Conservation (phyloP, 208 protist genomes). For the Leishmania aethiopica region DNA sequence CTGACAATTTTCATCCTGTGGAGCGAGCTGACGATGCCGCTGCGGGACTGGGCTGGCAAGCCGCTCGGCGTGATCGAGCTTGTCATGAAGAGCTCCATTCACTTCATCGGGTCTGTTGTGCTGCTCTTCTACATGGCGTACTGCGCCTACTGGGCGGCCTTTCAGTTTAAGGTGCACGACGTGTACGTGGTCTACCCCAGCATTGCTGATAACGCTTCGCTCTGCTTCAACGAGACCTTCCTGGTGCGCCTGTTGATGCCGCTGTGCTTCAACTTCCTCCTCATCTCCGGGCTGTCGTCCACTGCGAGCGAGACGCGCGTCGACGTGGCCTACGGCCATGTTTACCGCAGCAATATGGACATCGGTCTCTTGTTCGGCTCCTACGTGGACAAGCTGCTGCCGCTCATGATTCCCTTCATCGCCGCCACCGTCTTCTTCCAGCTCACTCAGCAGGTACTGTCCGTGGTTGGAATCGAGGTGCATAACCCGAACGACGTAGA, state of each 20-base stretch:
- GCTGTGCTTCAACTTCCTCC: constrained; percentile 91
- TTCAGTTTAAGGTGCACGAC: constrained; percentile 92
- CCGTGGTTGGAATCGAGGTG: constrained; percentile 76
- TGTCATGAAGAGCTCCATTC: constrained; percentile 67
- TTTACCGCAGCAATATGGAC: constrained; percentile 91
- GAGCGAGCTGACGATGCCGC: constrained; percentile 85
- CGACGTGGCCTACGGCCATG: constrained; percentile 88
- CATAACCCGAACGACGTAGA: constrained; percentile 79
- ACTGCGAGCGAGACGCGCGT: constrained; percentile 32
- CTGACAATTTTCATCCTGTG: constrained; percentile 85
- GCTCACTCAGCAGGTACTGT: constrained; percentile 63
- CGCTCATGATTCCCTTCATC: constrained; percentile 89
- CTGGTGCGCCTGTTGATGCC: constrained; percentile 91
- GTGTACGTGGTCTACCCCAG: constrained; percentile 88
- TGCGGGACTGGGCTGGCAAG: constrained; percentile 48
- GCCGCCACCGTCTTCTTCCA: constrained; percentile 71
- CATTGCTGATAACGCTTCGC: constrained; percentile 86
- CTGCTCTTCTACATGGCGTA: constrained; percentile 93
- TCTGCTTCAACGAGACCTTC: constrained; percentile 92
- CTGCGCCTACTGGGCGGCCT: constrained; percentile 90
- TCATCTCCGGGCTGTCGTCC: constrained; percentile 73
- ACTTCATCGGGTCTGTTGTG: constrained; percentile 81
- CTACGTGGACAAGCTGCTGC: constrained; percentile 84
- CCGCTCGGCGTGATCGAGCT: constrained; percentile 79
- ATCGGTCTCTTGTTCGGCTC: constrained; percentile 74